Evolutionary conservation across 1,139 yeast genomes (phyloP).

Genomic region (Candida tetrigidarum): DNA sequence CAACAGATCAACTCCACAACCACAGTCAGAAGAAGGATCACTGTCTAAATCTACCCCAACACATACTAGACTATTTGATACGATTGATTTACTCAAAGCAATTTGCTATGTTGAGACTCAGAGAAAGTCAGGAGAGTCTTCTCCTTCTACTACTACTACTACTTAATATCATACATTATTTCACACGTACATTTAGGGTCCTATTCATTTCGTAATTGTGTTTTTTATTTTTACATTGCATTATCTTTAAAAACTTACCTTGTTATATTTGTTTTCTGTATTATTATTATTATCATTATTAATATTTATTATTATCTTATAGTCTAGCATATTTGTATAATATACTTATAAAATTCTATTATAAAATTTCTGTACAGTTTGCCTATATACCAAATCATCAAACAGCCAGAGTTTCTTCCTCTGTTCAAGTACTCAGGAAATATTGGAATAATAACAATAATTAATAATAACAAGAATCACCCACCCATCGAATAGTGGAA

Average conservation of each 20-base stretch:
- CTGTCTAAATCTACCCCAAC: too few relatives aligned
- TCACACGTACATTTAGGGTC: neutral
- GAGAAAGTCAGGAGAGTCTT: too few relatives aligned
- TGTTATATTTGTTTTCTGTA: neutral
- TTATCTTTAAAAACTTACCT: neutral
- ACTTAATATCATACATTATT: neutral
- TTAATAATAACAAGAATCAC: neutral
- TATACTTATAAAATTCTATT: neutral
- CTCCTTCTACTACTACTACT: too few relatives aligned
- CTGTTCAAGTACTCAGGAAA: conserved; percentile 1
- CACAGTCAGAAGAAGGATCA: conserved; percentile 8
- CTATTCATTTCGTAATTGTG: conserved; percentile 1
- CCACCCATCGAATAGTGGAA: neutral
- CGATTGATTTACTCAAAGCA: conserved; percentile 25
- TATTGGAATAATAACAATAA: neutral
- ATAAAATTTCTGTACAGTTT: conserved; percentile 2
- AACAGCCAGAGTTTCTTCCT: neutral
- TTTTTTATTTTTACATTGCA: too few relatives aligned
- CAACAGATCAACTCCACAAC: conserved; percentile 17
- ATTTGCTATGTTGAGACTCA: conserved; percentile 22
- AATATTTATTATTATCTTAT: too few relatives aligned
- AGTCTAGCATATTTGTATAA: conserved; percentile 6
- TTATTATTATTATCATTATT: neutral
- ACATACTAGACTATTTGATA: conserved; percentile 16
- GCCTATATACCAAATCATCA: neutral